A percentile compares a stretch with the other conserved stretches of the same genome.
Evolutionary conservation across 345 rosid genomes (phyloP).

Genomic region (Eutrema yunnanense): DNA sequence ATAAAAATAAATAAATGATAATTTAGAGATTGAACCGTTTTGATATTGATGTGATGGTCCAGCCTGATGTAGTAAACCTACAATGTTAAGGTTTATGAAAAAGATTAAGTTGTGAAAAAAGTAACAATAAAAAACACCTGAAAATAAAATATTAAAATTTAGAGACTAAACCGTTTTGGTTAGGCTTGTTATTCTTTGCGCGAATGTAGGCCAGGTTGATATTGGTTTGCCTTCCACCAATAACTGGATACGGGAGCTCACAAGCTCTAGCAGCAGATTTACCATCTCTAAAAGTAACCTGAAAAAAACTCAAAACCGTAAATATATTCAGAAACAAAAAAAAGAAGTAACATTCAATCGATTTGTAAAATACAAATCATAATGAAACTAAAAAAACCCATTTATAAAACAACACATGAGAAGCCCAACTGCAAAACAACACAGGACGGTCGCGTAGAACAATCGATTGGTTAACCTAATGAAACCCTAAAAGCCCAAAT

Average conservation of each 20-base stretch:
- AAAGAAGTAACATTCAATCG: background rate
- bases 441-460: background rate
- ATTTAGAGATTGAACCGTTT: background rate
- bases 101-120: background rate
- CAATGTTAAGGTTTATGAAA: background rate
- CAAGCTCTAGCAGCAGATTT: background rate
- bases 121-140: background rate
- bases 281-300: conserved; percentile 12
- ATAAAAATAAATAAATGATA: background rate
- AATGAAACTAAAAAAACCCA: too few species aligned
- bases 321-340: background rate
- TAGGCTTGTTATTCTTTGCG: background rate
- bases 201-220: background rate
- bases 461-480: too few species aligned
- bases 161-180: background rate
- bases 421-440: background rate
- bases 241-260: background rate
- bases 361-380: background rate
- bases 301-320: background rate
- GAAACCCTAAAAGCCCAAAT: too few species aligned
- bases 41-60: background rate
- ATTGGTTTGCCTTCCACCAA: conserved; percentile 10
- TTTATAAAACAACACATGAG: too few species aligned
- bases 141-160: background rate
- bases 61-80: background rate